phyloP scores from a whole-genome alignment of 1,139 yeast genomes.

The Nakaseomyces bracarensis region DNA sequence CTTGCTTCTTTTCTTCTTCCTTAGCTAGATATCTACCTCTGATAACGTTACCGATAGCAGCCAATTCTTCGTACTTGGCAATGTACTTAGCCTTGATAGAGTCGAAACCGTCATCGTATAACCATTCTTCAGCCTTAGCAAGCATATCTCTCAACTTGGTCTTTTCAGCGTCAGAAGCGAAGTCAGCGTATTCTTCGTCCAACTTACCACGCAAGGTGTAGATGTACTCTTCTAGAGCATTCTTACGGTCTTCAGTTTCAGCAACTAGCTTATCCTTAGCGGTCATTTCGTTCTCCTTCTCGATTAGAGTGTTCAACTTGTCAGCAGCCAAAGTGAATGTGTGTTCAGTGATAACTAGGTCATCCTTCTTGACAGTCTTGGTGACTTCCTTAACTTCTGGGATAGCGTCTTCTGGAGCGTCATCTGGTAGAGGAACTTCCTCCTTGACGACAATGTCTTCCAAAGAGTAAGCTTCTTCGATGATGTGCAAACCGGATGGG shows the following conservation, averaged over 20 bases:
- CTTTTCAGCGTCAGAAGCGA: constrained; percentile 89
- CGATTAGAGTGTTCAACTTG: constrained; percentile 54
- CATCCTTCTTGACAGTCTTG: constrained; percentile 89
- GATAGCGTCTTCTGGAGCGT: constrained; percentile 57
- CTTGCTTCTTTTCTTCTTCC: constrained; percentile 92
- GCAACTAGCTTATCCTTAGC: constrained; percentile 94
- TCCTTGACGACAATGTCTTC: constrained; percentile 89
- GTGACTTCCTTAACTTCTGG: constrained; percentile 87
- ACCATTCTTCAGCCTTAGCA: constrained; percentile 92
- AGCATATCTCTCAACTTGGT: constrained; percentile 63
- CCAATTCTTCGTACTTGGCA: constrained; percentile 96
- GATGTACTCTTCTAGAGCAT: constrained; percentile 95
- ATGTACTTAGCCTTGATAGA: constrained; percentile 93
- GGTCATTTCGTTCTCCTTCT: constrained; percentile 75
- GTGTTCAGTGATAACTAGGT: constrained; percentile 49
- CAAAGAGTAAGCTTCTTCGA: constrained; percentile 91
- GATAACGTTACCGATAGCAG: constrained; percentile 87
- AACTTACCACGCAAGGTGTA: constrained; percentile 96
- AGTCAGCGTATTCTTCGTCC: constrained; percentile 81
- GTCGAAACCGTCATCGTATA: constrained; percentile 95
- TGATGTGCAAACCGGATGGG: constrained; percentile 90
- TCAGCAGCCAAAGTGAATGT: constrained; percentile 60
- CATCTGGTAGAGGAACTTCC: constrained; percentile 53
- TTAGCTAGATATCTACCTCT: constrained; percentile 92
- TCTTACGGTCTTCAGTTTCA: constrained; percentile 98